Conservation (phyloP, 768 basidiomycete genomes). For the Nidularia pulvinata region DNA sequence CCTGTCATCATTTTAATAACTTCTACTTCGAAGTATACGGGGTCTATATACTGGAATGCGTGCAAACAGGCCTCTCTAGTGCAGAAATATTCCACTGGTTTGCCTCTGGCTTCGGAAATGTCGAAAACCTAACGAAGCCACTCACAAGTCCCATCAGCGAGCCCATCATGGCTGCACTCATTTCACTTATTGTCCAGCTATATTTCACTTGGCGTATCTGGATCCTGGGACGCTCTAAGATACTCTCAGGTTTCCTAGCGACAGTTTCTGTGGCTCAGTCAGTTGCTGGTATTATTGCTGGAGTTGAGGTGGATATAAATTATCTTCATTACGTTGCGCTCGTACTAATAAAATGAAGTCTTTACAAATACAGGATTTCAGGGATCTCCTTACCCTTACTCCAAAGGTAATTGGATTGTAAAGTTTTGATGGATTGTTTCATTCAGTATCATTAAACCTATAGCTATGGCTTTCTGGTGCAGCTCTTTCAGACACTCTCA, state of each 20-base stretch:
- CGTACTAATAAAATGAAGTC: background rate
- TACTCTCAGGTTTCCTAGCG: background rate
- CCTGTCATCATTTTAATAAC: background rate
- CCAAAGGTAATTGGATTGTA: background rate
- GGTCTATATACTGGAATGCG: background rate
- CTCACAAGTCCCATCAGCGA: background rate
- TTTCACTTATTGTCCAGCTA: background rate
- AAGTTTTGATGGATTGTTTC: background rate
- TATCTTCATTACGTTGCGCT: background rate
- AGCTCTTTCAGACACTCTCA: background rate
- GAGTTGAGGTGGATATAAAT: background rate
- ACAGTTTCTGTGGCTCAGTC: background rate
- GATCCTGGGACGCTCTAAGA: background rate
- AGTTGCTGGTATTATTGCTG: background rate
- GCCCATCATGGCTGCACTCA: background rate
- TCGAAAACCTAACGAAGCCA: background rate
- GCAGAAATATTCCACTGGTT: background rate
- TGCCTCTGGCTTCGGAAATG: background rate
- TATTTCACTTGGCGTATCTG: background rate
- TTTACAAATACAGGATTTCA: background rate
- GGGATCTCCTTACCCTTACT: background rate
- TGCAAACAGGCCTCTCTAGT: background rate
- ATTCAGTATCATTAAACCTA: background rate
- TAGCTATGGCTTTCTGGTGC: background rate
- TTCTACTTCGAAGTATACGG: background rate